Evolutionary conservation across 1,139 yeast genomes (phyloP), one percentile per base, ranked within the genome.

Genomic region (Candida tunisiensis): DNA sequence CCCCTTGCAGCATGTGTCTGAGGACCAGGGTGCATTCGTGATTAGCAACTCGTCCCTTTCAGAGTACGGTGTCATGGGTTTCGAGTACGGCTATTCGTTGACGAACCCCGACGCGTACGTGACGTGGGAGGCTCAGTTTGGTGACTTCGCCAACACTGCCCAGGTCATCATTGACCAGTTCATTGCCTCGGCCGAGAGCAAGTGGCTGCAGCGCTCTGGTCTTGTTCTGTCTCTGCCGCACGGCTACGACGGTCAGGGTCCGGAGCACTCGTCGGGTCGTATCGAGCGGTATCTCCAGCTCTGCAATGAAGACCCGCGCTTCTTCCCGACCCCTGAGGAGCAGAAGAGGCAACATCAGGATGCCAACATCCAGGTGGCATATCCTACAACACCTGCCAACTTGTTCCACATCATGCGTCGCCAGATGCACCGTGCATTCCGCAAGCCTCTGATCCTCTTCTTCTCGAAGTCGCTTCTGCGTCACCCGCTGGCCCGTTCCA

Each of bases 201-300:
- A 91, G 62, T 91, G 99, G 99, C 79, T 80, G 54, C 98, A 91
- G 67, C 79, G 99, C 62, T 79, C 94, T 12, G 99, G 99, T 53
- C 55, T 91, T 39, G 93, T 88, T 27, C 62, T 91, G 44, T 80
- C 96, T 5, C 69, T 91, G 55, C 99, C 99, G 35, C 99, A 91
- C 54, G 99, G 99, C 62, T 91, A 85, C 54, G 99, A 91, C 56
- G 99, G 99, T 42, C 98, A 88, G 65, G 99, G 99, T 47, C 98
- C 98, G 41, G 99, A 91, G 62, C 99, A 91, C 60, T 88, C 98
- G 20, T 80, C 94, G 35, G 96, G 93, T 48, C 77, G 98, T 68
- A 62, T 91, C 34, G 99, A 91, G 64, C 75, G 99, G 64, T 91
- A 83, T 62, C 69, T 91, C 56, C 94, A 80, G 62, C 61, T 91